Base-by-base conservation (phyloP, 2,329 filamentous ascomycete genomes). In the Chaetothyriales sp. region DNA sequence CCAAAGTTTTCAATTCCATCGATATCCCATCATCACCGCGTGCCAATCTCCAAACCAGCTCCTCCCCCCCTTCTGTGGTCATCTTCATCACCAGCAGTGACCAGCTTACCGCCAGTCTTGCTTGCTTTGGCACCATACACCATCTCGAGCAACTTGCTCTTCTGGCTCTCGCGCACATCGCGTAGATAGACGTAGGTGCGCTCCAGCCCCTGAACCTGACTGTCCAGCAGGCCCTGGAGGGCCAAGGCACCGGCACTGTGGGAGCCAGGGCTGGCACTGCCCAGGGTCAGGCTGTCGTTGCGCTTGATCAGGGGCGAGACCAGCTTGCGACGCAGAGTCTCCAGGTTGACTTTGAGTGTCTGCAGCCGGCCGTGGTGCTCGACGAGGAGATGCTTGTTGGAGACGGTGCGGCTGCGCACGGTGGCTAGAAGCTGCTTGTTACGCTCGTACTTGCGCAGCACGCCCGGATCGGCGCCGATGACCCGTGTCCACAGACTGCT, bases 381-480 rank as follows among this genome's bases (percentile, higher is more conserved):
- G 57, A 92, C 80, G 7, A 96, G 76, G 36, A 93, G 76, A 56
- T 81, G 79, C 68, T 95, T 95, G 70, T 95, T 94, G 54, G 80
- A 78, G 20, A 95, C 80, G 1, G 89, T 95, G 61, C 84, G 84
- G 52, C 83, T 79, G 55, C 88, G 81, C 51, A 96, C 83, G 57
- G 83, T 83, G 47, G 76, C 78, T 20, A 96, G 78, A 0, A 95
- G 74, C 47, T 80, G 75, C 55, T 83, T 83, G 72, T 96, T 96
- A 68, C 85, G 86, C 65, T 95, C 87, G 67, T 88, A 95, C 66
- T 95, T 95, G 63, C 80, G 78, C n/a, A 95, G 74, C 57, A 83
- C 77, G 44, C 74, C 75, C 6, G 84, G 80, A 61, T 85, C 83
- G 42, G 83, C 74, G 1, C 88, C 89, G 1, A 95, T 79, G 19